phyloP scores from a whole-genome alignment of 176 grass and related monocot species.

The Oryza glumipatula region DNA sequence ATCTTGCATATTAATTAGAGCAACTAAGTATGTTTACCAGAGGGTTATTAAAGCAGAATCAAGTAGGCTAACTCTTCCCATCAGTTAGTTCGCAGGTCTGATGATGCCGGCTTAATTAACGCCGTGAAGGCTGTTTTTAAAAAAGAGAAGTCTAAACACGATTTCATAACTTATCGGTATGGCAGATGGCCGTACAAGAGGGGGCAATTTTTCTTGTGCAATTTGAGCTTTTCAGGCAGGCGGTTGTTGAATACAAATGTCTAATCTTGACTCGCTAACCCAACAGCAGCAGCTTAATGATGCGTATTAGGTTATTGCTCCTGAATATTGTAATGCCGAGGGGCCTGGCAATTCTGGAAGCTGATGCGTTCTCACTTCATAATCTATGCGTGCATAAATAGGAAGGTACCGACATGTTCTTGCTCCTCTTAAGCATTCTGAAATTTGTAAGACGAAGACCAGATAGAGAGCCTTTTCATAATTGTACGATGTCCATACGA shows the following conservation, averaged over 20 bases:
- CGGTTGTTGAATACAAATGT: conserved; percentile 7
- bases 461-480: conserved; percentile 27
- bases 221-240: not conserved
- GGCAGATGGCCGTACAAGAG: conserved; percentile 5
- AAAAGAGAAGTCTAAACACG: not conserved
- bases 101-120: conserved; percentile 28
- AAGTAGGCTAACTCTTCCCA: conserved; percentile 46
- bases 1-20: not conserved
- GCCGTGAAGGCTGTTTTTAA: not conserved
- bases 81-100: conserved; percentile 24
- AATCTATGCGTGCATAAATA: not conserved
- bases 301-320: not conserved
- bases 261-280: not conserved
- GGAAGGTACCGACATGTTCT: conserved; percentile 19
- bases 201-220: not conserved
- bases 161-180: not conserved
- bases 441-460: conserved; percentile 22
- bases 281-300: not conserved
- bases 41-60: conserved; percentile 23
- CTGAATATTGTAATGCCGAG: not conserved
- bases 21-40: not conserved
- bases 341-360: not conserved
- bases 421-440: not conserved
- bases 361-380: conserved; percentile 9
- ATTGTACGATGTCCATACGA: conserved; percentile 27